Evolutionary conservation across 441 rosid genomes (phyloP), one percentile per base, ranked within the genome.

Genomic region (Gossypium gossypioides): DNA sequence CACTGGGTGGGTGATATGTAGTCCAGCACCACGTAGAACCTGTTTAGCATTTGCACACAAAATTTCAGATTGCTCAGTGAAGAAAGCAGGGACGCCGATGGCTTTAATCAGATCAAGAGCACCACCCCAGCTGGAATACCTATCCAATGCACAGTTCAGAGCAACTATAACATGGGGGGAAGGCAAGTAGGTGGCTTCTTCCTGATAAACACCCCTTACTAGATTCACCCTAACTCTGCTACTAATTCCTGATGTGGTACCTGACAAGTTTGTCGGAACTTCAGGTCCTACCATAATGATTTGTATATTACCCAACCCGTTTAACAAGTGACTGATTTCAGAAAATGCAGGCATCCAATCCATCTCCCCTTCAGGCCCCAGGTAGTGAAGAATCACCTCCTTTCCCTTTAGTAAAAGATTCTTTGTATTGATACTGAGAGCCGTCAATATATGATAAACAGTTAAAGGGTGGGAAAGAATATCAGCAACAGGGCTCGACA

Each of bases 321-420:
- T 82, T 42, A 82, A 82, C 69, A 82, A 69, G 74, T 80, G 84
- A 32, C 87, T 69, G 56, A 82, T 75, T 77, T 82, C 84, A 21
- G 86, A 82, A 73, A 84, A 82, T 52, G 86, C 78, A 44, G 81
- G 78, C 86, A 85, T 79, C 85, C 86, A 83, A 63, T 84, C 84
- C 72, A 82, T 68, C 71, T 81, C 83, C 12, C 86, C 81, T 77
- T 77, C 84, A 21, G 86, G 84, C 32, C 87, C 86, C n/a, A 84
- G 78, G 79, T 79, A 82, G 77, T 81, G 84, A 62, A 82, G 69
- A 60, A 82, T 81, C 34, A 84, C 86, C 72, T 82, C 86, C 71
- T 77, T 77, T 25, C 84, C 86, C 72, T 77, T 81, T 19, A 80
- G 83, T 46, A 84, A 74, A 2, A 73, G 65, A 73, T 82, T 84